Percentiles rank a stretch among this genome's conserved stretches.
Evolutionary conservation across 2,329 filamentous ascomycete species (phyloP).

Genomic region (Pseudopyrenochaeta lycopersici): DNA sequence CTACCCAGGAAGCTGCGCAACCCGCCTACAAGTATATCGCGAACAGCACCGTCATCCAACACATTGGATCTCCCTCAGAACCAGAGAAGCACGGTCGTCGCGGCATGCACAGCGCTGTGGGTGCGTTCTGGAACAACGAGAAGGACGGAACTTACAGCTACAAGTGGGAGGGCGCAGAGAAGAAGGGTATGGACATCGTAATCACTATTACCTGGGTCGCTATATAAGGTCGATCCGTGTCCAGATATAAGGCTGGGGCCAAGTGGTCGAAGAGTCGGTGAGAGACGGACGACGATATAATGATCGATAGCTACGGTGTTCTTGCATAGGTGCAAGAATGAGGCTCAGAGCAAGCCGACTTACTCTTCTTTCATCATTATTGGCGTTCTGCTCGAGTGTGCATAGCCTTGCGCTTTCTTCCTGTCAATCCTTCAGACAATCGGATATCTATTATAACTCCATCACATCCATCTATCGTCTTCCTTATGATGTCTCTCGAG

Average conservation of each 20-base stretch:
- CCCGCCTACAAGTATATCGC: constrained; percentile 91
- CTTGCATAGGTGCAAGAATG: background rate
- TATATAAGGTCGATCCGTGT: constrained; percentile 24
- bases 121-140: constrained; percentile 90
- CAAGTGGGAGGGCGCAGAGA: constrained; percentile 74
- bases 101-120: constrained; percentile 88
- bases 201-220: constrained; percentile 75
- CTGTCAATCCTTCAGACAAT: constrained; percentile 5
- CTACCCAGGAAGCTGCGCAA: constrained; percentile 47
- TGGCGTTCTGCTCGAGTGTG: constrained; percentile 12
- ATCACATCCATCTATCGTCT: background rate
- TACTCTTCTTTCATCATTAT: constrained; percentile 6
- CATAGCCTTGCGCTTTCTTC: constrained; percentile 10
- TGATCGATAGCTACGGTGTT: constrained; percentile 3
- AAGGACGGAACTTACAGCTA: constrained; percentile 90
- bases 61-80: constrained; percentile 63
- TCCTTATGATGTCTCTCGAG: too few relatives aligned
- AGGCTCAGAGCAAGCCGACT: constrained; percentile 2
- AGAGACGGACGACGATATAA: background rate
- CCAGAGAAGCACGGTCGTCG: constrained; percentile 77
- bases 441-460: constrained; percentile 9
- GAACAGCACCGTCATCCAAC: constrained; percentile 98
- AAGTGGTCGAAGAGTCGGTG: background rate
- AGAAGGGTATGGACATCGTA: constrained; percentile 62
- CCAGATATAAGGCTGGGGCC: background rate